Conservation (phyloP, 306 rosid species). For the Castanospermum australe region DNA sequence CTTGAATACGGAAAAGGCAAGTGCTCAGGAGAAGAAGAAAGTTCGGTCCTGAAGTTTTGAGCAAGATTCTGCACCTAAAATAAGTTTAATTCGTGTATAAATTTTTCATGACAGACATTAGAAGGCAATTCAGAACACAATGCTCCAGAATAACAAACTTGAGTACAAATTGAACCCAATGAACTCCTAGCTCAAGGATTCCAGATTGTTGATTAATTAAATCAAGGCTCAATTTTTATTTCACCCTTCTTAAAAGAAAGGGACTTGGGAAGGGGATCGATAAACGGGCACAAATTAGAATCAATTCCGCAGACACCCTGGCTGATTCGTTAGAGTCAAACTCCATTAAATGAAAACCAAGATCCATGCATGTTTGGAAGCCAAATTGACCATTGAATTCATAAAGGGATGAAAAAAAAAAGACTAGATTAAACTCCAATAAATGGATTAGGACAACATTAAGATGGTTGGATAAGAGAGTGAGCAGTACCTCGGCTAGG, state of each 20-base stretch:
- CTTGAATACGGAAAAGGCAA: not conserved
- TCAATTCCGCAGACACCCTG: not conserved
- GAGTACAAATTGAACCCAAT: not conserved
- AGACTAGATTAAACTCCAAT: too few species aligned
- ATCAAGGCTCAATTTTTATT: not conserved
- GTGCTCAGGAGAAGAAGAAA: not conserved
- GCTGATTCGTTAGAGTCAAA: not conserved
- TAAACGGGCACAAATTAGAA: not conserved
- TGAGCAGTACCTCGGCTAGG: slow-evolving; percentile 56
- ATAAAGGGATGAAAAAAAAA: not conserved
- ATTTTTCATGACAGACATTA: not conserved
- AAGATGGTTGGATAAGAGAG: not conserved
- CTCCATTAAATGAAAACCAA: not conserved
- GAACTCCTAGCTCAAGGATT: not conserved
- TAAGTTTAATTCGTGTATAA: not conserved
- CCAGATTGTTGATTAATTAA: too few species aligned
- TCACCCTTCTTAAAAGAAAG: not conserved
- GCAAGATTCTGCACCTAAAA: not conserved
- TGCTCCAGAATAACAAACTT: not conserved
- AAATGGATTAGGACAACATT: too few species aligned
- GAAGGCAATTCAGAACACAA: not conserved
- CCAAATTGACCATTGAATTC: not conserved
- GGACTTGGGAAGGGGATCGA: not conserved
- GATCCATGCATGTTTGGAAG: not conserved
- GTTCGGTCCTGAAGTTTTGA: not conserved